Conservation (phyloP, 352 stramenopile species). For the Globisporangium camurandrum region DNA sequence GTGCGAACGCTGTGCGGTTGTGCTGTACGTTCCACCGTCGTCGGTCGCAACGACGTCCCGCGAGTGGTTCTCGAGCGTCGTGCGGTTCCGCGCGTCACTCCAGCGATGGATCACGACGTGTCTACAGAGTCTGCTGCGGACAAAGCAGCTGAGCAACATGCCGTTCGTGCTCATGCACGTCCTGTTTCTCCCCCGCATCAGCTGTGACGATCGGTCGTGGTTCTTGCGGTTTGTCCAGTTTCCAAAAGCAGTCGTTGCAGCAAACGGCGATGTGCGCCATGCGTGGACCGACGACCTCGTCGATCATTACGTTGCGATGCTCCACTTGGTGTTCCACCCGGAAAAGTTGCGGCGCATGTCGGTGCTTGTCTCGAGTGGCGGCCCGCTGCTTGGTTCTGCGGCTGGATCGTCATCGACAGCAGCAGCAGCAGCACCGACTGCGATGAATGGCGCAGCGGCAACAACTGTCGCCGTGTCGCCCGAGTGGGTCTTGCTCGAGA, state of each 20-base stretch:
- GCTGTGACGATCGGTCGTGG: conserved; percentile 73
- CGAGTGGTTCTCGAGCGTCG: conserved; percentile 72
- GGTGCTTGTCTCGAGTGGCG: conserved; percentile 60
- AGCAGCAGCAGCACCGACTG: conserved; percentile 9
- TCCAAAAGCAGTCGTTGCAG: conserved; percentile 49
- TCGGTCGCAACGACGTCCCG: conserved; percentile 71
- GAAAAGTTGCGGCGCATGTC: conserved; percentile 70
- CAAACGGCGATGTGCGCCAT: conserved; percentile 41
- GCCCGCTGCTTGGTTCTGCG: too few species aligned
- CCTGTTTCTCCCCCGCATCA: conserved; percentile 78
- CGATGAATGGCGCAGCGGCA: conserved; percentile 18
- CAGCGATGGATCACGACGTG: conserved; percentile 81
- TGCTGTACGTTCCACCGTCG: conserved; percentile 70
- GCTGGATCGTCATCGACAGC: conserved; percentile 5
- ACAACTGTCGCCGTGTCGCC: conserved; percentile 30
- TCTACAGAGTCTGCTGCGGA: conserved; percentile 48
- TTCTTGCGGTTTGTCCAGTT: conserved; percentile 79
- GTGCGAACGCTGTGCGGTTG: conserved; percentile 65
- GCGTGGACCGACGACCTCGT: conserved; percentile 78
- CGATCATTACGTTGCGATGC: conserved; percentile 80
- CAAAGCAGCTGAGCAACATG: conserved; percentile 65
- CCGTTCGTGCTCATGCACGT: conserved; percentile 80
- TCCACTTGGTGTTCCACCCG: conserved; percentile 82
- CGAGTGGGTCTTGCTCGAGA: conserved; percentile 81
- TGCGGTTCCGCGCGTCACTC: conserved; percentile 65